These are phyloP conservation scores for Talaromyces sp. DNA, from an alignment of 2,329 filamentous ascomycete genomes.

Conservation along the genomic window DNA sequence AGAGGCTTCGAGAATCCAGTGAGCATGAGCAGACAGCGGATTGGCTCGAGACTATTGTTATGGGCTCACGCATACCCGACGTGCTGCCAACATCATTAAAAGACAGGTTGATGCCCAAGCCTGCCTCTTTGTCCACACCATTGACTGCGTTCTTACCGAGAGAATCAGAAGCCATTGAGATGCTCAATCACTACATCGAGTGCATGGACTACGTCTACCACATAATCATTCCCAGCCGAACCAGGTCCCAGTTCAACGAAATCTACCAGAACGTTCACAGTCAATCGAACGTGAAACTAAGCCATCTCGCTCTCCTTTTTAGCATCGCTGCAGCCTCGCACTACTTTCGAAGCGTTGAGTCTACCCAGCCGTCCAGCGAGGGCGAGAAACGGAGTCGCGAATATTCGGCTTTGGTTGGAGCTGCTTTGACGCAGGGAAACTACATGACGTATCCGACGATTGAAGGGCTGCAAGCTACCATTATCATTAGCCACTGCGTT, in stretches of 20 bases:
- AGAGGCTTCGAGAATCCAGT: conserved; percentile 4
- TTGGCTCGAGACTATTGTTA: conserved; percentile 8
- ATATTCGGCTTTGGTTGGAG: conserved; percentile 23
- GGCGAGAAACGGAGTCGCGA: conserved; percentile 18
- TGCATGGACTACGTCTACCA: conserved; percentile 33
- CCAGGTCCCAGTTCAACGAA: conserved; percentile 20
- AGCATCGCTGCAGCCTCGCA: conserved; percentile 27
- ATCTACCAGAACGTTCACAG: conserved; percentile 24
- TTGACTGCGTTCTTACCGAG: conserved; percentile 22
- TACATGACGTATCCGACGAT: conserved; percentile 24
- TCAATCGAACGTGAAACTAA: conserved; percentile 15
- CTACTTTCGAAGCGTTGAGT: conserved; percentile 19
- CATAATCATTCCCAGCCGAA: conserved; percentile 23
- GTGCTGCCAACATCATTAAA: conserved; percentile 4
- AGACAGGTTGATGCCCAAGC: background rate
- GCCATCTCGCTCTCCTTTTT: conserved; percentile 29
- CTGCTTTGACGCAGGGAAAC: conserved; percentile 27
- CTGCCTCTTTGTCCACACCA: conserved; percentile 14
- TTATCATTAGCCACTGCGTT: conserved; percentile 25
- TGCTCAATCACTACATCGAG: conserved; percentile 28
- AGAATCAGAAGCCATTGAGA: conserved; percentile 21
- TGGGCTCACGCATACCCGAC: conserved; percentile 4
- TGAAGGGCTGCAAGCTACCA: conserved; percentile 27
- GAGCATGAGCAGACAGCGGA: background rate
- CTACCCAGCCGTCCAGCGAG: conserved; percentile 13